A percentile compares a stretch with the other conserved stretches of the same genome.
These are phyloP conservation scores for Eustoma russellianum DNA, from an alignment of 257 asterid genomes.

Conservation along the genomic window DNA sequence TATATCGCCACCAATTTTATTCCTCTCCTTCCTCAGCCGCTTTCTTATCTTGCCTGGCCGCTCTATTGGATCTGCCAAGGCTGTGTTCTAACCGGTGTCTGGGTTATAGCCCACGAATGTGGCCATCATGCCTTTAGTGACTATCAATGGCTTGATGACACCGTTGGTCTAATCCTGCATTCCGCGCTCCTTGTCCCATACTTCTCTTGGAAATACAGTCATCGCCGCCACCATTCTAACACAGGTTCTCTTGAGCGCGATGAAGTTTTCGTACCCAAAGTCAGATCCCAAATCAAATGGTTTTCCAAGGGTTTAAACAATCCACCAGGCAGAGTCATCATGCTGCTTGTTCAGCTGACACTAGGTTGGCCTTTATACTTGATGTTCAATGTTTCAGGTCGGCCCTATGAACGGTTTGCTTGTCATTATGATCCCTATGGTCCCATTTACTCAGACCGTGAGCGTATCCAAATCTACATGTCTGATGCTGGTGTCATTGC, in stretches of 20 bases:
- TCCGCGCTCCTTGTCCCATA: slow-evolving; percentile 44
- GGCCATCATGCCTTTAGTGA: slow-evolving; percentile 60
- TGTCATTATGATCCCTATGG: slow-evolving; percentile 65
- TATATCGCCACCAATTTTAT: slow-evolving; percentile 49
- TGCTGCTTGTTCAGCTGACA: slow-evolving; percentile 39
- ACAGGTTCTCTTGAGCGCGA: slow-evolving; percentile 74
- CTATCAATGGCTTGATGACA: slow-evolving; percentile 58
- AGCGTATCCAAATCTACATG: slow-evolving; percentile 50
- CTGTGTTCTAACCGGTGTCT: slow-evolving; percentile 59
- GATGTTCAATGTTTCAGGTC: slow-evolving; percentile 58
- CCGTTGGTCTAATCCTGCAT: slow-evolving; percentile 39
- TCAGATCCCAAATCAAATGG: slow-evolving; percentile 32
- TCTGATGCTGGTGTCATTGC: slow-evolving; percentile 58
- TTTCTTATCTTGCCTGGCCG: slow-evolving; percentile 59
- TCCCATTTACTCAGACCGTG: slow-evolving; percentile 67
- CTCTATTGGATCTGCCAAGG: slow-evolving; percentile 65
- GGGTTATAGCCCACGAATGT: slow-evolving; percentile 54
- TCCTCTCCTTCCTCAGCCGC: slow-evolving; percentile 46
- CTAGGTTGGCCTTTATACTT: slow-evolving; percentile 83
- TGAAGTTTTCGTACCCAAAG: slow-evolving; percentile 69
- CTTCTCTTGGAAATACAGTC: slow-evolving; percentile 53
- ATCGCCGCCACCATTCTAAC: slow-evolving; percentile 49
- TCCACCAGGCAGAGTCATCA: slow-evolving; percentile 52
- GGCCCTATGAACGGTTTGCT: slow-evolving; percentile 62
- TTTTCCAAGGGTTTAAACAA: slow-evolving; percentile 45